Percentiles rank a stretch among this genome's conserved stretches.
These are phyloP conservation scores for Obba rivulosa DNA, from an alignment of 768 basidiomycete genomes.

Conservation along the genomic window DNA sequence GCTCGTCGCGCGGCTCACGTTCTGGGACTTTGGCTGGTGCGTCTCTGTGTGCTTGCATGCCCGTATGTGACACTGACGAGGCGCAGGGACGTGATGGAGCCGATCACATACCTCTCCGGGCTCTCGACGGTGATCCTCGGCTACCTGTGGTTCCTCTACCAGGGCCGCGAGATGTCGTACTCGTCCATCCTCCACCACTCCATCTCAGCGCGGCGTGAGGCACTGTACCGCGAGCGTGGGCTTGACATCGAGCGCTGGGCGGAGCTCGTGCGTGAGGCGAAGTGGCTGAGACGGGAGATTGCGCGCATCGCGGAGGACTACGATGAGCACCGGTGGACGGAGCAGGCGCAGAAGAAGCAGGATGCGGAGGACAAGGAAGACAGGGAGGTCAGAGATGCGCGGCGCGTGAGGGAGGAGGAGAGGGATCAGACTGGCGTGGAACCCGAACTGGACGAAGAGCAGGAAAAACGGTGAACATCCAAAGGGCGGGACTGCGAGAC, in stretches of 20 bases:
- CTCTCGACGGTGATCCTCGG: constrained; percentile 56
- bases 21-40: constrained; percentile 55
- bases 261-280: constrained; percentile 47
- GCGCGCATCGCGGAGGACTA: constrained; percentile 58
- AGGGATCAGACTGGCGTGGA: too few species aligned
- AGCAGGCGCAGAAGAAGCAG: constrained; percentile 15
- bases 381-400: neutral
- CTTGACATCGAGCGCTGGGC: constrained; percentile 58
- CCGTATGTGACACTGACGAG: neutral
- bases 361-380: constrained; percentile 10
- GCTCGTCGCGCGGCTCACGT: constrained; percentile 56
- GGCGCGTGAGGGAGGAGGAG: too few species aligned
- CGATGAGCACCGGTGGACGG: constrained; percentile 33
- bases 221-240: constrained; percentile 50
- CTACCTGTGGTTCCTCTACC: constrained; percentile 59
- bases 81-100: constrained; percentile 62
- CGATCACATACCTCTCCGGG: constrained; percentile 61
- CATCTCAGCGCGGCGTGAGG: constrained; percentile 50
- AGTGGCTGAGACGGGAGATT: constrained; percentile 47
- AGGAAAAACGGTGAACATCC: too few species aligned
- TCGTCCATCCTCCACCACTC: constrained; percentile 55
- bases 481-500: too few species aligned
- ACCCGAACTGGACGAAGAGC: too few species aligned
- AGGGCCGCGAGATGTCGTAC: constrained; percentile 61
- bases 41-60: constrained; percentile 5